Evolutionary conservation across 495 filamentous ascomycete species (phyloP).

Genomic region (Podospora pseudoanserina): DNA sequence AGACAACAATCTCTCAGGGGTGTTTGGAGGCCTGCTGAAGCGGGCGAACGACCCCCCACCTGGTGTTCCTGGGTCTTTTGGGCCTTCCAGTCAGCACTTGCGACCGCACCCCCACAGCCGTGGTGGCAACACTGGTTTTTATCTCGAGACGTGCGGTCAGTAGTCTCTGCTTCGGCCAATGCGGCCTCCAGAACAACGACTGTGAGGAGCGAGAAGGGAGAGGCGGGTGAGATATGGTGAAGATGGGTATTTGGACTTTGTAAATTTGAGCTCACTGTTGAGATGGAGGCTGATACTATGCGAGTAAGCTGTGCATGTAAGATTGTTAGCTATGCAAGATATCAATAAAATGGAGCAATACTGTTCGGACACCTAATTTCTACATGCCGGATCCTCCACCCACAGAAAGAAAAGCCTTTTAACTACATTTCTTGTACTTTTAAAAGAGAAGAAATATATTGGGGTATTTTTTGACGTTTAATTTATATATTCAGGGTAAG

Average conservation of each 20-base stretch:
- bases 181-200: neutral
- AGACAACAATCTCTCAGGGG: conserved; percentile 21
- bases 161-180: neutral
- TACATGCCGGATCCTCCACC: too few relatives aligned
- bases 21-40: neutral
- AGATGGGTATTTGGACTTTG: neutral
- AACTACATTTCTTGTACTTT: too few relatives aligned
- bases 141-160: neutral
- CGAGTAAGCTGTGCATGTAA: neutral
- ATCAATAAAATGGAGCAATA: too few relatives aligned
- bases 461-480: too few relatives aligned
- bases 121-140: neutral
- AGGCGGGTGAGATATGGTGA: neutral
- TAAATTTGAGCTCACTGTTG: neutral
- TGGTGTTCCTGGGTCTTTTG: neutral
- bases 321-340: neutral
- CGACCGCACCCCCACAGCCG: neutral
- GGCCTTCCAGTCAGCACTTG: neutral
- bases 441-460: too few relatives aligned
- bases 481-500: too few relatives aligned
- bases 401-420: too few relatives aligned
- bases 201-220: neutral
- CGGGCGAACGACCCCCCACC: neutral
- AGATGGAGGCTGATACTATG: neutral
- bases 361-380: too few relatives aligned